These are phyloP conservation scores for Hamamelis virginiana DNA, from an alignment of 164 flowering plant genomes.

Conservation along the genomic window DNA sequence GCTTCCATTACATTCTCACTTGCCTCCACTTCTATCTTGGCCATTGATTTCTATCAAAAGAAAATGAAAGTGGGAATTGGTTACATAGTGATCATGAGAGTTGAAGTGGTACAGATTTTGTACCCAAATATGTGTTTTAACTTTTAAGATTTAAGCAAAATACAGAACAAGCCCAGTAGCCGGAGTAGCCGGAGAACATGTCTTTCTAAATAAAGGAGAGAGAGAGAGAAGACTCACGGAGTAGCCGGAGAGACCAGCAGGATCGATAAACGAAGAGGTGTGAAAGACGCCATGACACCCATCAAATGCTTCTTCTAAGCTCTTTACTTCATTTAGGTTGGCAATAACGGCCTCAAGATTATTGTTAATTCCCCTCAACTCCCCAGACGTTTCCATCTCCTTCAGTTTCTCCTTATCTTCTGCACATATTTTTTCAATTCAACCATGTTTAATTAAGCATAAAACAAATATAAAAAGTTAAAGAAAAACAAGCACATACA, in stretches of 20 bases:
- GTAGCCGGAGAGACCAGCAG: slow-evolving; percentile 73
- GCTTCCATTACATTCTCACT: slow-evolving; percentile 68
- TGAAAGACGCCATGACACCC: slow-evolving; percentile 77
- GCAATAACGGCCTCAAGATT: slow-evolving; percentile 36
- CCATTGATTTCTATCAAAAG: slow-evolving; percentile 57
- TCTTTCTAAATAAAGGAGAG: neutral
- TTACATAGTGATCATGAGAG: neutral
- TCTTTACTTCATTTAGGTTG: slow-evolving; percentile 41
- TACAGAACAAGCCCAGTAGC: no score
- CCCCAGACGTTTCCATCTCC: slow-evolving; percentile 43
- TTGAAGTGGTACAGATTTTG: neutral
- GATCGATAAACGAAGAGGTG: slow-evolving; percentile 66
- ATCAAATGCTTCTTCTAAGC: slow-evolving; percentile 50
- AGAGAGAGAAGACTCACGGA: slow-evolving; percentile 37
- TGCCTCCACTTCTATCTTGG: slow-evolving; percentile 56
- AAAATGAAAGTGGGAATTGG: neutral
- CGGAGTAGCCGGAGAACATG: no score
- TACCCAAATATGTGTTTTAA: no score
- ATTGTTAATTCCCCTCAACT: slow-evolving; percentile 19
- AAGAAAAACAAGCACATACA: no score
- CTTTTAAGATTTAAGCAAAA: no score
- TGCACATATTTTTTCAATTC: slow-evolving; percentile 24
- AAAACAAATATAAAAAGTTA: no score
- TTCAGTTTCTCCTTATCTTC: slow-evolving; percentile 57
- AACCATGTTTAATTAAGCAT: no score